phyloP scores from a whole-genome alignment of 1,139 yeast species.

The Schwanniomyces etchellsii region DNA sequence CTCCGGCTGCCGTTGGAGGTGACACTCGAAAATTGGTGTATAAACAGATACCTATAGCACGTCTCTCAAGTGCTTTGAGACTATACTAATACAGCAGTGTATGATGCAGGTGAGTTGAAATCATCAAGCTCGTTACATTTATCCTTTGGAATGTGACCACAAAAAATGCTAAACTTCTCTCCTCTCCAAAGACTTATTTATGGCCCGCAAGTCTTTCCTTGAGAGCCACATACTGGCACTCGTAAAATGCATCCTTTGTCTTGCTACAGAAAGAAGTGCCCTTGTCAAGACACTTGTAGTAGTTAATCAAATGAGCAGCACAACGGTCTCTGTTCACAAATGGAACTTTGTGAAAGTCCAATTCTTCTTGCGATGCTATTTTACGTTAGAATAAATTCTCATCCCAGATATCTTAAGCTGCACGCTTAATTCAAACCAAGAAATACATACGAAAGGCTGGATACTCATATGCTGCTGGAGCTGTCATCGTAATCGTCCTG shows the following conservation, averaged over 20 bases:
- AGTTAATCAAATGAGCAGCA: slow-evolving; percentile 41
- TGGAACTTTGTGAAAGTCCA: slow-evolving; percentile 41
- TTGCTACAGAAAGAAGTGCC: slow-evolving; percentile 39
- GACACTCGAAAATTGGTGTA: too few relatives aligned
- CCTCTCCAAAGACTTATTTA: too few relatives aligned
- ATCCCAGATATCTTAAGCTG: not conserved
- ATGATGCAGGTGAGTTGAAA: too few relatives aligned
- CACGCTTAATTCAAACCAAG: not conserved
- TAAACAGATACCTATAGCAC: too few relatives aligned
- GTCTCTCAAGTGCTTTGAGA: too few relatives aligned
- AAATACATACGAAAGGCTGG: slow-evolving; percentile 22
- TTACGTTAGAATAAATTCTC: slow-evolving; percentile 4
- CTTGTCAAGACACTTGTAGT: slow-evolving; percentile 43
- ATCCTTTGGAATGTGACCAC: too few relatives aligned
- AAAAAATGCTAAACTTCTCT: too few relatives aligned
- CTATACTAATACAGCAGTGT: too few relatives aligned
- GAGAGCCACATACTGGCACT: slow-evolving; percentile 41
- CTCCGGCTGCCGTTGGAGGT: too few relatives aligned
- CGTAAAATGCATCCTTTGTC: slow-evolving; percentile 43
- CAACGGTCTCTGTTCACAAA: slow-evolving; percentile 44
- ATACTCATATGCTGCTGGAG: slow-evolving; percentile 15
- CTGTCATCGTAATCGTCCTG: too few relatives aligned
- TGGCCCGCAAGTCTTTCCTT: slow-evolving; percentile 37
- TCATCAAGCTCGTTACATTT: too few relatives aligned
- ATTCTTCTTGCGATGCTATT: slow-evolving; percentile 35